Evolutionary conservation across 768 basidiomycete species (phyloP).

Genomic region (Tulasnella sp.): DNA sequence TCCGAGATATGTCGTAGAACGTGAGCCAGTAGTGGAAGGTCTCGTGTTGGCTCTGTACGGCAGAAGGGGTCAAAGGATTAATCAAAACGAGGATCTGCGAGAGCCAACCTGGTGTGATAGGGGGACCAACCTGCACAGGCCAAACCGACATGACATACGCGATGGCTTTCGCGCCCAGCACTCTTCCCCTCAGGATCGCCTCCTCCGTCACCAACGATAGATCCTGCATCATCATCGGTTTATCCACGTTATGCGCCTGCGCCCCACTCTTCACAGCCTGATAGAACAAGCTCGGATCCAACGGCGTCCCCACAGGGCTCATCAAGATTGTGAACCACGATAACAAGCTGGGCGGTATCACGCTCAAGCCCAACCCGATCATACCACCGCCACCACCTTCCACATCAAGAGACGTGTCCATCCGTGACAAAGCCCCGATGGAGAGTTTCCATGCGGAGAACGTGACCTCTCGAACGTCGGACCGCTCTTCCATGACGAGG

Average conservation of each 20-base stretch:
- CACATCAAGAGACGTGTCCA: slow-evolving; percentile 25
- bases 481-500: slow-evolving; percentile 79
- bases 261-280: slow-evolving; percentile 42
- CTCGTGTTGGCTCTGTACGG: slow-evolving; percentile 35
- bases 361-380: neutral
- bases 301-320: slow-evolving; percentile 75
- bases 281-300: slow-evolving; percentile 62
- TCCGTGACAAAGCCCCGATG: slow-evolving; percentile 38
- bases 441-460: slow-evolving; percentile 64
- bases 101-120: no score
- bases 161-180: slow-evolving; percentile 67
- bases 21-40: slow-evolving; percentile 63
- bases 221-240: slow-evolving; percentile 88
- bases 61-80: no score
- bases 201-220: slow-evolving; percentile 69
- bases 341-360: slow-evolving; percentile 1
- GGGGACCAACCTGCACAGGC: slow-evolving; percentile 45
- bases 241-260: slow-evolving; percentile 82
- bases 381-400: neutral
- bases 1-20: slow-evolving; percentile 75
- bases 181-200: slow-evolving; percentile 62
- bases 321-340: slow-evolving; percentile 81
- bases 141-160: slow-evolving; percentile 58
- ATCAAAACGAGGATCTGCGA: neutral
- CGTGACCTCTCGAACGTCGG: slow-evolving; percentile 68